Conservation (phyloP, 2,329 filamentous ascomycete species). For the Ceratocystiopsis sp. region DNA sequence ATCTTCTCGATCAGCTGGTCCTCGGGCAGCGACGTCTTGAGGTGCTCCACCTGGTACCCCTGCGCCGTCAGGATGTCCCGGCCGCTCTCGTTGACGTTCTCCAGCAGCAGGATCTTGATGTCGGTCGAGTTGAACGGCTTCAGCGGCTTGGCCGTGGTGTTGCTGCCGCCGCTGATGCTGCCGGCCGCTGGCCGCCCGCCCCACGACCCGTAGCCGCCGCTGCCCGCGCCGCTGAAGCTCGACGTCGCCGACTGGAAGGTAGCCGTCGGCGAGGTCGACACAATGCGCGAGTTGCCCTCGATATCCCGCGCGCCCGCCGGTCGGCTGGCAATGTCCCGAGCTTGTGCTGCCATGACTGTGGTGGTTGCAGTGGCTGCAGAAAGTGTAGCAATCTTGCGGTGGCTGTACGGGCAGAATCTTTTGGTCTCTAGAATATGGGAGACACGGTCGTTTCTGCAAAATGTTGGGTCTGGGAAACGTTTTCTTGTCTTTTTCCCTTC, state of each 20-base stretch:
- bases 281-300: constrained; percentile 31
- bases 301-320: constrained; percentile 21
- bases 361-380: too few species aligned
- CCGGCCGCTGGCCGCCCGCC: constrained; percentile 10
- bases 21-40: constrained; percentile 81
- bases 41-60: constrained; percentile 87
- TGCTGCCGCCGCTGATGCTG: constrained; percentile 19
- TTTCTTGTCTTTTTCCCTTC: too few species aligned
- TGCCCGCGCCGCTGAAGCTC: constrained; percentile 24
- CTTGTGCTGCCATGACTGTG: background rate
- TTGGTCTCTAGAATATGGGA: too few species aligned
- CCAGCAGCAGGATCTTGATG: constrained; percentile 87
- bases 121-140: constrained; percentile 94
- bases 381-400: too few species aligned
- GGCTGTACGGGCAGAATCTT: too few species aligned
- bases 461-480: too few species aligned
- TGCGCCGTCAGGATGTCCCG: constrained; percentile 65
- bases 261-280: constrained; percentile 59
- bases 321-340: constrained; percentile 17
- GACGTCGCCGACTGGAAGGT: constrained; percentile 59
- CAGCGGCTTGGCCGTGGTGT: constrained; percentile 46
- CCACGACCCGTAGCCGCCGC: constrained; percentile 15
- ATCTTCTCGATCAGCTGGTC: constrained; percentile 96
- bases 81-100: constrained; percentile 90
- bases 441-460: background rate